Conservation (phyloP, 73 alveolate genomes). For the Effrenium voratum region DNA sequence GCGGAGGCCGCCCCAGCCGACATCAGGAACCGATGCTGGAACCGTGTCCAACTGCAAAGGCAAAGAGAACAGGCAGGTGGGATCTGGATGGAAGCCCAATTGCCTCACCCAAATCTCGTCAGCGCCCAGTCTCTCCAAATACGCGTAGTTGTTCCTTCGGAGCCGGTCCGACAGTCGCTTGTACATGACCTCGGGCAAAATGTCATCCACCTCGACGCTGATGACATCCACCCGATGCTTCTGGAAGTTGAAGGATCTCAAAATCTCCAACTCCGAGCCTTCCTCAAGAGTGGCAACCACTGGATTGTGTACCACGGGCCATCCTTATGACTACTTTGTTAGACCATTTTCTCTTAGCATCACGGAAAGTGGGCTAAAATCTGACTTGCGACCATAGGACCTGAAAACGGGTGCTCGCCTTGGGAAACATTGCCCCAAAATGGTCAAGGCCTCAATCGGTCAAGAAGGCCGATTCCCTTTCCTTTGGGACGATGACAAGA, state of each 20-base stretch:
- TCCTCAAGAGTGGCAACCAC: too few relatives aligned
- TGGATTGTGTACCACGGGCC: too few relatives aligned
- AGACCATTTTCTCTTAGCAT: too few relatives aligned
- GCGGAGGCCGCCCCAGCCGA: slow-evolving; percentile 63
- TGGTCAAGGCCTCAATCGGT: too few relatives aligned
- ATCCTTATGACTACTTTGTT: too few relatives aligned
- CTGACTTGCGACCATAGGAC: too few relatives aligned
- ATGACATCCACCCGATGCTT: slow-evolving; percentile 63
- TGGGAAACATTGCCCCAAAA: too few relatives aligned
- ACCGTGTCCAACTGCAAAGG: not conserved
- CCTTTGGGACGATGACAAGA: too few relatives aligned
- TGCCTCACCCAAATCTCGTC: slow-evolving; percentile 71
- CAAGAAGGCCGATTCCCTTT: too few relatives aligned
- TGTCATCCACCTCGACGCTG: slow-evolving; percentile 44
- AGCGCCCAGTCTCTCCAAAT: slow-evolving; percentile 14
- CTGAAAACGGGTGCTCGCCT: too few relatives aligned
- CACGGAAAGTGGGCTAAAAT: too few relatives aligned
- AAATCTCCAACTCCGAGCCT: slow-evolving; percentile 58
- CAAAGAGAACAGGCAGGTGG: slow-evolving; percentile 32
- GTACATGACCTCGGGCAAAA: slow-evolving; percentile 18
- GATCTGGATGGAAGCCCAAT: slow-evolving; percentile 46
- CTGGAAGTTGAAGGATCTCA: slow-evolving; percentile 36
- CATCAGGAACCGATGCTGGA: not conserved
- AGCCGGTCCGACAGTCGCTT: slow-evolving; percentile 27
- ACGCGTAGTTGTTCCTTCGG: slow-evolving; percentile 24